Base-by-base conservation (phyloP, 768 basidiomycete genomes). In the Amanita thiersii region DNA sequence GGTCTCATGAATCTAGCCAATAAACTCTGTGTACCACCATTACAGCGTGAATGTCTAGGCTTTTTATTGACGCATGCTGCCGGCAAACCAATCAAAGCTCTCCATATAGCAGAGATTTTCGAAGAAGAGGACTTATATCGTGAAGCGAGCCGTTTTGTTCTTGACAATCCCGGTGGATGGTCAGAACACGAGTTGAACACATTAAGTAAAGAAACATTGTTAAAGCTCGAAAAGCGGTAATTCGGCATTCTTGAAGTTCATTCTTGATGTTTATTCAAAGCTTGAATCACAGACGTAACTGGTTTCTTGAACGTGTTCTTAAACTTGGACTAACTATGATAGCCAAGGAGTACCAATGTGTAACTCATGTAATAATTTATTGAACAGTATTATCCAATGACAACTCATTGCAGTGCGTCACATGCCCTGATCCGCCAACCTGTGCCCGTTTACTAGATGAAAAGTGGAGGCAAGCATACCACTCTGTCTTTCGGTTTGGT, bases 301-400 rank as follows among this genome's bases (percentile, higher is more conserved):
- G 92, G 92, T 96, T 96, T 63, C 73, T 96, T 14, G 93, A 97
- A 57, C 79, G 93, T 14, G 85, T 97, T 11, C 69, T 96, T 48
- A 96, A 96, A 57, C 77, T 97, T 7, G 89, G 90, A 1, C 66
- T 90, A 29, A 85, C 86, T 0, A 76, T 82, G 47, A 72, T 94
- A 17, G 77, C 86, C n/a, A 92, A 93, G 58, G 92, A 96, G 53
- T 96, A 96, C 53, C 83, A 87, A 76, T 96, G 93, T 55, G 89
- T 91, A 56, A 49, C 78, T 64, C 17, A 17, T 17, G 20, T 20
- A 36, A 37, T 21, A 5, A 17, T 32, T 30, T 9, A 6, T 28
- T 39, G 32, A 28, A 4, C 10, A 26, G 26, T 39, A 10, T 34
- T 21, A 14, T 17, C 39, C 31, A 42, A 20, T 19, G 23, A 26